A percentile compares a stretch with the other conserved stretches of the same genome.
phyloP scores from a whole-genome alignment of 257 asterid species.

The Solanum ossicruentum region DNA sequence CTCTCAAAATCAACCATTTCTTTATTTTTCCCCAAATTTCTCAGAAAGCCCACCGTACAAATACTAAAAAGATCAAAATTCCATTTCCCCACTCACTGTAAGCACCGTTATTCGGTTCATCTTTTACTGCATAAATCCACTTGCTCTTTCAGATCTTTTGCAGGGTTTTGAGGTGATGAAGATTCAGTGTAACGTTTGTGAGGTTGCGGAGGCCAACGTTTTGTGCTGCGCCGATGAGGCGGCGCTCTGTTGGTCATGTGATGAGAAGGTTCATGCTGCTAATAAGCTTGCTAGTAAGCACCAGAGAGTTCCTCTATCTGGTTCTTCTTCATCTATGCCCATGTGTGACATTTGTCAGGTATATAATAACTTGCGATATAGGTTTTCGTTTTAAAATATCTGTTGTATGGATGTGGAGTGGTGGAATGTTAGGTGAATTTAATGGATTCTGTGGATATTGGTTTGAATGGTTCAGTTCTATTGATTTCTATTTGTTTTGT shows the following conservation, averaged over 20 bases:
- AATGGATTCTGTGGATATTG: background rate
- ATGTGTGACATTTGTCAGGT: conserved; percentile 94
- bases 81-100: background rate
- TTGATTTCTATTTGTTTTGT: background rate
- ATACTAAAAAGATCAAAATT: background rate
- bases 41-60: background rate
- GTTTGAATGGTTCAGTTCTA: background rate
- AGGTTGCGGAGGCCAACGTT: conserved; percentile 62
- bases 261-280: conserved; percentile 65
- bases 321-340: conserved; percentile 52
- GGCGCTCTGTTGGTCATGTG: conserved; percentile 63
- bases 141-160: background rate
- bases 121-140: background rate
- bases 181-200: conserved; percentile 87
- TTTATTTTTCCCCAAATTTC: background rate
- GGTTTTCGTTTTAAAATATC: too few species aligned
- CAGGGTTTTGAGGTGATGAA: conserved; percentile 28
- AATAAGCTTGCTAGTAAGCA: conserved; percentile 74
- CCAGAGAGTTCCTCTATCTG: conserved; percentile 57
- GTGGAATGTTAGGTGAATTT: background rate
- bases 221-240: conserved; percentile 93
- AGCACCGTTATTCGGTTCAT: background rate
- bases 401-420: too few species aligned
- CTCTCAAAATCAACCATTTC: conserved; percentile 3
- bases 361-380: background rate